These are phyloP conservation scores for Rhytidiadelphus loreus DNA, from an alignment of 225 moss, liverwort and hornwort genomes.

Conservation along the genomic window DNA sequence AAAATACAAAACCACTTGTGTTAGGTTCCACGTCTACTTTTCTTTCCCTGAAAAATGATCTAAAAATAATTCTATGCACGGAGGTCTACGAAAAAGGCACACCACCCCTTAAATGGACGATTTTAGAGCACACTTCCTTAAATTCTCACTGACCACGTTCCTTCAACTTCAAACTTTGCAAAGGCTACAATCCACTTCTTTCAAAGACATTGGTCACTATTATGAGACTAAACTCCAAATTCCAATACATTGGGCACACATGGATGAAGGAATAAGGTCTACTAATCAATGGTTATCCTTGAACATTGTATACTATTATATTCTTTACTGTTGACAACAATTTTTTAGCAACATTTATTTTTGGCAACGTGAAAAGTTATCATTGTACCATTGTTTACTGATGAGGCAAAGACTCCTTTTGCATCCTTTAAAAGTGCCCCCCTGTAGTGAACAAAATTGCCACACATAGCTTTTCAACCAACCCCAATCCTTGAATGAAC, in stretches of 20 bases:
- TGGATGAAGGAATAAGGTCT: rapidly evolving
- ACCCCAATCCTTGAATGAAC: no score
- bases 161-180: not conserved
- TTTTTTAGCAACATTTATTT: rapidly evolving
- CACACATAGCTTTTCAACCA: no score
- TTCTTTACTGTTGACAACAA: not conserved
- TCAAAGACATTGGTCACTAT: rapidly evolving
- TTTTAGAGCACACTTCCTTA: not conserved
- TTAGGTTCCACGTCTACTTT: no score
- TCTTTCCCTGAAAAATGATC: no score
- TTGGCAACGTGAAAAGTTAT: rapidly evolving
- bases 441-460: no score
- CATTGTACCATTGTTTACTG: rapidly evolving
- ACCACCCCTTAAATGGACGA: no score
- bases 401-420: no score
- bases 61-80: no score
- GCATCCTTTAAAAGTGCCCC: no score
- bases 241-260: rapidly evolving
- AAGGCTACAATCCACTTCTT: not conserved
- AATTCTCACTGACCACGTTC: rapidly evolving
- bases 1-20: no score
- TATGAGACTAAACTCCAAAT: not conserved
- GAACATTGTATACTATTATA: not conserved
- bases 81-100: no score
- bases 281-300: no score